Evolutionary conservation across 768 basidiomycete genomes (phyloP).

Genomic region (Tricholoma hemisulphureum): DNA sequence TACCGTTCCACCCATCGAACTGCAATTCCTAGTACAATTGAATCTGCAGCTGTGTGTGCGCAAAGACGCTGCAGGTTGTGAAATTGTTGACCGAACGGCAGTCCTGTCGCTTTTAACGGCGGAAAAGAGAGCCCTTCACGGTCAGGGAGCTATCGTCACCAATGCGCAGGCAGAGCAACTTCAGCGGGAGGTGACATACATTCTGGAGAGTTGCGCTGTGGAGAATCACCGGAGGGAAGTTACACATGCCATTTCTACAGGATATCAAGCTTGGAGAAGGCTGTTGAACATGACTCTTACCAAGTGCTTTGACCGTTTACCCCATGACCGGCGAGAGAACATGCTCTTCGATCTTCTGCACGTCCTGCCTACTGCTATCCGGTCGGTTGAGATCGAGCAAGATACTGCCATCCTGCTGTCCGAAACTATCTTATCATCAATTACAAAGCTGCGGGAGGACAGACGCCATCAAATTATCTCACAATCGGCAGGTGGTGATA

Average conservation of each 20-base stretch:
- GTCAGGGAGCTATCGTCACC: slow-evolving; percentile 65
- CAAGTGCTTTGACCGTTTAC: slow-evolving; percentile 82
- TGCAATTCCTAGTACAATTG: slow-evolving; percentile 64
- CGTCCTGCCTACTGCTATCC: slow-evolving; percentile 70
- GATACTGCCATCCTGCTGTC: slow-evolving; percentile 80
- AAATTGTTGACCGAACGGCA: slow-evolving; percentile 74
- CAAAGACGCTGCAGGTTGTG: slow-evolving; percentile 69
- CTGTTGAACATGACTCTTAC: slow-evolving; percentile 82
- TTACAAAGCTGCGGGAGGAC: slow-evolving; percentile 88
- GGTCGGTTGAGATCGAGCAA: slow-evolving; percentile 62
- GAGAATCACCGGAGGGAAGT: slow-evolving; percentile 90
- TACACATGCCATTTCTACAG: slow-evolving; percentile 61
- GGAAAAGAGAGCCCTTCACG: slow-evolving; percentile 60
- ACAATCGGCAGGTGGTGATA: slow-evolving; percentile 62
- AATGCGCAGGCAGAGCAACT: slow-evolving; percentile 64
- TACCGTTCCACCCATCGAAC: slow-evolving; percentile 50
- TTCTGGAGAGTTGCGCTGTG: slow-evolving; percentile 79
- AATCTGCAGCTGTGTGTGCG: slow-evolving; percentile 71
- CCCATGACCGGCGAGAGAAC: slow-evolving; percentile 79
- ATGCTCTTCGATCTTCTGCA: slow-evolving; percentile 90
- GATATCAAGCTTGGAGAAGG: slow-evolving; percentile 83
- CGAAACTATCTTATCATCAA: slow-evolving; percentile 75
- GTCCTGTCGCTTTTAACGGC: slow-evolving; percentile 67
- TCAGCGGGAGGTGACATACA: slow-evolving; percentile 65
- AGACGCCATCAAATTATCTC: slow-evolving; percentile 66